Percentiles rank a stretch among this genome's conserved stretches.
Evolutionary conservation across 2,329 filamentous ascomycete species (phyloP).

Genomic region (Colletotrichum sp.): DNA sequence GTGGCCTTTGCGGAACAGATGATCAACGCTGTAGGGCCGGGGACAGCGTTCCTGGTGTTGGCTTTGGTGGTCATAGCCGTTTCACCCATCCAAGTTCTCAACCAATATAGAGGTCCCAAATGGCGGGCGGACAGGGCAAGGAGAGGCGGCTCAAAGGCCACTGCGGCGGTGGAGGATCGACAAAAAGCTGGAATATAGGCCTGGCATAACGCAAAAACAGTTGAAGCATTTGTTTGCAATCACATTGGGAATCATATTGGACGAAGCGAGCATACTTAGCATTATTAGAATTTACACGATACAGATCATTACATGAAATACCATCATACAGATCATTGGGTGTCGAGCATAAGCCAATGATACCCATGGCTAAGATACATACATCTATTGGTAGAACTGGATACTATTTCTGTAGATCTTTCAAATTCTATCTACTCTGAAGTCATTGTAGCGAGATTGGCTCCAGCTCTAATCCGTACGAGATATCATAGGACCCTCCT

Average conservation of each 20-base stretch:
- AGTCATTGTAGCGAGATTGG: background rate
- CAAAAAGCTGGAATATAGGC: background rate
- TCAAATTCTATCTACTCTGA: background rate
- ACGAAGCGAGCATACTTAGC: background rate
- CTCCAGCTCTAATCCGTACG: background rate
- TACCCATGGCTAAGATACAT: background rate
- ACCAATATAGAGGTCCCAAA: constrained; percentile 17
- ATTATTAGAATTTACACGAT: background rate
- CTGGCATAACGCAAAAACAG: background rate
- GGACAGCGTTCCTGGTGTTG: constrained; percentile 1
- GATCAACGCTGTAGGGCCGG: constrained; percentile 10
- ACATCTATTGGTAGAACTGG: background rate
- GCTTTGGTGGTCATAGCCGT: constrained; percentile 8
- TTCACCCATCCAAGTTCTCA: constrained; percentile 12
- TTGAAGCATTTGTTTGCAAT: background rate
- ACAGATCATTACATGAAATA: background rate
- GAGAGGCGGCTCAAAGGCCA: background rate
- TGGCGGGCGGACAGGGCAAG: constrained; percentile 12
- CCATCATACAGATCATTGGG: background rate
- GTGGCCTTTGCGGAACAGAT: constrained; percentile 12
- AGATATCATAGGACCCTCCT: background rate
- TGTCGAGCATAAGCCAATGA: background rate
- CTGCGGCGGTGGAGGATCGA: background rate
- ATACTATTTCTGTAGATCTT: background rate
- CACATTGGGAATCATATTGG: background rate